Conservation (phyloP, 2,329 filamentous ascomycete species). For the Alternaria conjuncta region DNA sequence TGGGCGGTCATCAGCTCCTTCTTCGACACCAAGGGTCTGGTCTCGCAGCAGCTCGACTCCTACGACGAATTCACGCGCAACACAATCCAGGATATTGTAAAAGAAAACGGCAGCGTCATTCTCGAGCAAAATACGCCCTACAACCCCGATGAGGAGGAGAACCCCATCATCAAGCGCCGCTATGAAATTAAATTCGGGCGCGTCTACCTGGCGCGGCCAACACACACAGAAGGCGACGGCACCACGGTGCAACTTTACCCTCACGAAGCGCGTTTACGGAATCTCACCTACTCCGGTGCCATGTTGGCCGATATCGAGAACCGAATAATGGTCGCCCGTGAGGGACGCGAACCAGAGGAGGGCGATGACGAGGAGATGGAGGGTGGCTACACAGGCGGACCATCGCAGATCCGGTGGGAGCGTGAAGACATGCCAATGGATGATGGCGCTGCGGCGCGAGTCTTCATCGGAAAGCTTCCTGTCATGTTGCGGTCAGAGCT, state of each 20-base stretch:
- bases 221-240: conserved; percentile 92
- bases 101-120: conserved; percentile 89
- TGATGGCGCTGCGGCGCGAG: conserved; percentile 67
- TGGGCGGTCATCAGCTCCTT: conserved; percentile 98
- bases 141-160: conserved; percentile 70
- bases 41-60: conserved; percentile 96
- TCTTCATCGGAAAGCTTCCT: conserved; percentile 94
- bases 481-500: conserved; percentile 99
- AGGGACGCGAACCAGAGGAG: conserved; percentile 70
- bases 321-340: conserved; percentile 81
- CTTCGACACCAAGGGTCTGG: conserved; percentile 94
- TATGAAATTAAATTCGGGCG: conserved; percentile 96
- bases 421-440: conserved; percentile 55
- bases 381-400: conserved; percentile 37
- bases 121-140: conserved; percentile 90
- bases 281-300: conserved; percentile 92
- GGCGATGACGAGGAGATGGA: conserved; percentile 63
- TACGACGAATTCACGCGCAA: conserved; percentile 96
- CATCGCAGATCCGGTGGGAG: conserved; percentile 54
- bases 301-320: conserved; percentile 89
- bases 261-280: conserved; percentile 93
- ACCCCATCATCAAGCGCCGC: conserved; percentile 80
- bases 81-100: conserved; percentile 92
- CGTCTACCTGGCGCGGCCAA: conserved; percentile 85
- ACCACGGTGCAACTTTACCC: conserved; percentile 84